Base-by-base conservation (phyloP, 106 monocot genomes). In the Allium cepa region DNA sequence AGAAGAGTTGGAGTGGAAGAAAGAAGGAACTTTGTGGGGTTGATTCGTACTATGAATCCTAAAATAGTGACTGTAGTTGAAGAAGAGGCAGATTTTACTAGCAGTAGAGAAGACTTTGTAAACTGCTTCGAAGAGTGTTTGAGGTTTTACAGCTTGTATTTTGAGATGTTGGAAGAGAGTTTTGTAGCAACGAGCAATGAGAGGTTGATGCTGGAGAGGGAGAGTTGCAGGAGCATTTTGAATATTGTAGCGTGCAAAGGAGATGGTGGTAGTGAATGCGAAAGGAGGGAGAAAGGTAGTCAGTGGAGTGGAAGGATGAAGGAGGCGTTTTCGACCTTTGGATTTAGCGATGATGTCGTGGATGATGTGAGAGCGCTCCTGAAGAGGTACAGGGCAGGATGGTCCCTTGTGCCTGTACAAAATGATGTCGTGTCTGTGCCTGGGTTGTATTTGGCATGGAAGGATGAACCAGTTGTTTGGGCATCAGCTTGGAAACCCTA, bases 401-500 rank as follows among this genome's bases (percentile, higher is more conserved):
- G 86, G 86, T 77, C 82, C 11, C 22, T 47, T n/a, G 28, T 56
- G 28, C 63, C 76, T 11, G 73, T 74, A 2, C 71, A 73, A 2
- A 59, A 17, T 1, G n/a, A 49, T 12, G 70, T 48, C 13, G 57
- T 57, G 16, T 65, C 64, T 0, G 53, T 53, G 22, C 51, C 84
- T 0, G 86, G 86, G 47, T 71, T 87, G n/a, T 79, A 82, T 74
- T 60, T 87, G 76, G 48, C 73, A 53, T 87, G 86, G 86, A 87
- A 87, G 72, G 79, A 82, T 9, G 79, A 82, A 26, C 79, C 86
- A 3, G 82, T 77, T 50, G 82, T 82, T 51, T 87, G 86, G 86
- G 79, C 86, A 16, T 87, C 82, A 50, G 82, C 82, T 50, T 87
- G 86, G 86, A 87, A 82, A 63, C 73, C 79, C 60, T 75, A 56